A percentile compares a stretch with the other conserved stretches of the same genome.
Conservation (phyloP, 2,329 filamentous ascomycete genomes). For the Venturiaceae sp. region DNA sequence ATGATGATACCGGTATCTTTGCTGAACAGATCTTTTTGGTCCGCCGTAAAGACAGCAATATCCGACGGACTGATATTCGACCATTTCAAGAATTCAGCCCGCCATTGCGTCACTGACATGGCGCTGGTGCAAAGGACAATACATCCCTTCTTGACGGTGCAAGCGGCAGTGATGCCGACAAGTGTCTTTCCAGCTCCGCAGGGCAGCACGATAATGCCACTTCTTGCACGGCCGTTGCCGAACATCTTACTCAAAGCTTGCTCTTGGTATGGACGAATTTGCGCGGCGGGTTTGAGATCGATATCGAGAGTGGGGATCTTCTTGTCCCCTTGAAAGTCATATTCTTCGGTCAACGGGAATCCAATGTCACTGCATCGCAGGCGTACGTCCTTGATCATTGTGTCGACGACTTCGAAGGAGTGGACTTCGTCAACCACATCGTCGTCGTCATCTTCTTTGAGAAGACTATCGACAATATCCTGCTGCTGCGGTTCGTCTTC, state of each 20-base stretch:
- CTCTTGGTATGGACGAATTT: slow-evolving; percentile 92
- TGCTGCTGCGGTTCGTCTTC: slow-evolving; percentile 19
- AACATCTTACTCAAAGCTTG: slow-evolving; percentile 99
- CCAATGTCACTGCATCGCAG: slow-evolving; percentile 81
- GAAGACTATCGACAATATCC: slow-evolving; percentile 52
- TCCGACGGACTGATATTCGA: slow-evolving; percentile 95
- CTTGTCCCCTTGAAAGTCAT: slow-evolving; percentile 89
- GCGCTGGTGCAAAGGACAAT: slow-evolving; percentile 94
- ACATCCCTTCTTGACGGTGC: slow-evolving; percentile 93
- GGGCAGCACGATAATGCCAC: slow-evolving; percentile 91
- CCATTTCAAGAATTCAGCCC: slow-evolving; percentile 95
- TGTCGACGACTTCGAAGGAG: slow-evolving; percentile 81
- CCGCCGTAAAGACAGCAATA: slow-evolving; percentile 89
- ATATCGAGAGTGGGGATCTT: slow-evolving; percentile 88
- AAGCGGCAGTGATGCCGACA: slow-evolving; percentile 95
- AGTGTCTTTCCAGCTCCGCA: slow-evolving; percentile 96
- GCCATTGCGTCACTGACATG: slow-evolving; percentile 97
- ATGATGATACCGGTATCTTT: slow-evolving; percentile 93
- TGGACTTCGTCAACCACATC: slow-evolving; percentile 83
- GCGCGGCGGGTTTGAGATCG: slow-evolving; percentile 77
- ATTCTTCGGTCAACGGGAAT: slow-evolving; percentile 87
- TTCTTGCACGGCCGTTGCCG: slow-evolving; percentile 92
- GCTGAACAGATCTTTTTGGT: slow-evolving; percentile 78
- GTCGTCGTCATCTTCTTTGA: slow-evolving; percentile 66
- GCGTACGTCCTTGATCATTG: slow-evolving; percentile 75